Evolutionary conservation across 2,329 filamentous ascomycete genomes (phyloP), one percentile per base, ranked within the genome.

Genomic region (Exophiala phaeomuriformis): DNA sequence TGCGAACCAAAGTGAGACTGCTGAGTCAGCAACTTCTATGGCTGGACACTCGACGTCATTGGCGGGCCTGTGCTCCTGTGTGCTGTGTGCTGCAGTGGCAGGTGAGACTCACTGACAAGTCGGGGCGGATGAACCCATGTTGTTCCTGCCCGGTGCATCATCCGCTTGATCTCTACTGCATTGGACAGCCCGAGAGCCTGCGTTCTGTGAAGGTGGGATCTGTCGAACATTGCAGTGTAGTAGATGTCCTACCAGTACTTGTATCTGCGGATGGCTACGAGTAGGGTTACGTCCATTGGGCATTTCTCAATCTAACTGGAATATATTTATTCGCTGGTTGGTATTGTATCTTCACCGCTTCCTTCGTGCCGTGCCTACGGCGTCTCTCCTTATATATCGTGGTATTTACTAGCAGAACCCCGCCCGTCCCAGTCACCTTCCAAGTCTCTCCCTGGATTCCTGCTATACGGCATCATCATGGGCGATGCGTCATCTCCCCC

Each of bases 401-500:
- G 33, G 45, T 37, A 47, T 4, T 47, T 19, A 35, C 10, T 35
- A 35, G 5, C 10, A 10, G 33, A 35, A 6, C 33, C 10, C 33
- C 5, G 10, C 10, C 10, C 33, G 33, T 35, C 33, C 33, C 10
- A 6, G 33, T 35, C 10, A 35, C 19, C 36, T n/a, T n/a, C 10
- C 4, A 39, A 39, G 19, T 7, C 36, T 39, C 10, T 12, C 36
- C 36, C 10, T 19, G 19, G 19, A 19, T 19, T 19, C 19, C 19
- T 19, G 19, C 19, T 19, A 19, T 19, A 19, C 19, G 19, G 19
- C 19, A 19, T 19, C 42, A 45, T 12, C 32, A 59, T 59, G 56
- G 56, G 56, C 32, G 56, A 59, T 42, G 53, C 53, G 8, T 59
- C 56, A 2, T 55, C 46, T n/a, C 54, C 50, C 8, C 46, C 54